phyloP scores from a whole-genome alignment of 129 eudicot species.

The Centrapalus pauciflorus region DNA sequence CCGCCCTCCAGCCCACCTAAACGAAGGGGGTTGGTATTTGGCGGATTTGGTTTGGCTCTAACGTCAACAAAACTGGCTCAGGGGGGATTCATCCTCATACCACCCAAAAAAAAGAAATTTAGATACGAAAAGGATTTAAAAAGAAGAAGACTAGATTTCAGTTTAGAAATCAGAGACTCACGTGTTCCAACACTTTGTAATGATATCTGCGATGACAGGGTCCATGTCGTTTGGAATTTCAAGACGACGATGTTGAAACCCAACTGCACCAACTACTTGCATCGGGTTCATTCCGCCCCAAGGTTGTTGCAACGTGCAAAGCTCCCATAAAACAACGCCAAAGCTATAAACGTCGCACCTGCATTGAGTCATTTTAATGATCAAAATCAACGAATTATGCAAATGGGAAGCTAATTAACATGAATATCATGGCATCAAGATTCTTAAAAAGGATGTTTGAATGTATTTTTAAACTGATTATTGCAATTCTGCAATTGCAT shows the following conservation, averaged over 20 bases:
- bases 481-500: too few species aligned
- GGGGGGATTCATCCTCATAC: too few species aligned
- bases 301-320: conserved; percentile 89
- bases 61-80: too few species aligned
- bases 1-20: too few species aligned
- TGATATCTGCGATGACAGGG: conserved; percentile 70
- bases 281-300: conserved; percentile 99
- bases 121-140: background rate
- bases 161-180: conserved; percentile 33
- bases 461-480: too few species aligned
- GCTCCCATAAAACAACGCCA: conserved; percentile 97
- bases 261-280: conserved; percentile 99
- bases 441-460: too few species aligned
- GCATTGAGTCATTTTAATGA: conserved; percentile 12
- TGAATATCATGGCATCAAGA: conserved; percentile 4
- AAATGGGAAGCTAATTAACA: background rate
- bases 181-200: conserved; percentile 92
- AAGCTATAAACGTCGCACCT: conserved; percentile 94
- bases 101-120: too few species aligned
- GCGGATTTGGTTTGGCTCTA: too few species aligned
- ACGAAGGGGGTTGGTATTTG: too few species aligned
- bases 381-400: background rate
- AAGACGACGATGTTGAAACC: conserved; percentile 95
- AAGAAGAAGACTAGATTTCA: background rate
- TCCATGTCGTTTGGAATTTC: conserved; percentile 79